Conservation (phyloP, 2,329 filamentous ascomycete species). For the Thielaviopsis populi region DNA sequence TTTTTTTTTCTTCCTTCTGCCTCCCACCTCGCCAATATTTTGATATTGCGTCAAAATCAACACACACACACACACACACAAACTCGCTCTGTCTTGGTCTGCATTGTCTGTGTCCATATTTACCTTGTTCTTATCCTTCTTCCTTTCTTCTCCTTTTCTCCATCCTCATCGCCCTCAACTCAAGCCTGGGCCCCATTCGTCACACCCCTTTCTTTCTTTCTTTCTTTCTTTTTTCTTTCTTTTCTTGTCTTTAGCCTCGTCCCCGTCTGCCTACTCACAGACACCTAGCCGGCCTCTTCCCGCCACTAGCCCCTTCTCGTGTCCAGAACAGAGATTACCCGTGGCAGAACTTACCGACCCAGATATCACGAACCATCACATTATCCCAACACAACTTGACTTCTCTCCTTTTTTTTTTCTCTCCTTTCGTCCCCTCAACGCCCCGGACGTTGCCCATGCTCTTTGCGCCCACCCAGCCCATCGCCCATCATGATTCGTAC, state of each 20-base stretch:
- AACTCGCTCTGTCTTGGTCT: background rate
- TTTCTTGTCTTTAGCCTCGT: background rate
- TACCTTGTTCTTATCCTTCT: background rate
- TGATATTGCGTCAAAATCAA: background rate
- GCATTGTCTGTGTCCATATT: background rate
- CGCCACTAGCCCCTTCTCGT: too few relatives aligned
- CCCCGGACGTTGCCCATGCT: background rate
- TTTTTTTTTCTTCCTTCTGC: background rate
- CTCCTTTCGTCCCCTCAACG: background rate
- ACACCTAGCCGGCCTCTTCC: too few relatives aligned
- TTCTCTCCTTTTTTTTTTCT: background rate
- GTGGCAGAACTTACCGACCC: too few relatives aligned
- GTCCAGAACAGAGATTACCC: too few relatives aligned
- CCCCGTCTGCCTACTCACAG: too few relatives aligned
- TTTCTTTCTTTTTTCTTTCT: background rate
- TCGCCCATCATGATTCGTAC: slow-evolving; percentile 11
- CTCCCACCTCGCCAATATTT: background rate
- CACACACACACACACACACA: background rate
- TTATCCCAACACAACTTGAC: background rate
- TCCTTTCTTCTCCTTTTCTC: slow-evolving; percentile 1
- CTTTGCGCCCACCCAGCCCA: background rate
- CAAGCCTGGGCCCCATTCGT: background rate
- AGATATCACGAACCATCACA: too few relatives aligned
- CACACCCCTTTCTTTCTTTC: background rate
- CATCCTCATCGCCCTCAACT: background rate